phyloP scores from a whole-genome alignment of 495 filamentous ascomycete species.

The Extremus antarcticus region DNA sequence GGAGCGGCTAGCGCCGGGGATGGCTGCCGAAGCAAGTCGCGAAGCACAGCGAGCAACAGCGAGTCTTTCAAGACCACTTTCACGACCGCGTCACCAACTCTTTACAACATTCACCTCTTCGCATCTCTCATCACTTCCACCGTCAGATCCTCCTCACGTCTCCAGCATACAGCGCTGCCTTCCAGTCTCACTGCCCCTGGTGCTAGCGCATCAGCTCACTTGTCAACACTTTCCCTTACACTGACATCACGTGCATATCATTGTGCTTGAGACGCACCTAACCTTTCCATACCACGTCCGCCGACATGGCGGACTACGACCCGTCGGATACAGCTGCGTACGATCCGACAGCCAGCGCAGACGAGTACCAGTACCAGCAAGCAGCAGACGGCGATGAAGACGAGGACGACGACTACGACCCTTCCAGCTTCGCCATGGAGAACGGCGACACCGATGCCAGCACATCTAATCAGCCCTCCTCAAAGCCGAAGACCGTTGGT shows the following conservation, averaged over 20 bases:
- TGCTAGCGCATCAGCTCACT: neutral
- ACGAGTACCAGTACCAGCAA: constrained; percentile 8
- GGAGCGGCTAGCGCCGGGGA: neutral
- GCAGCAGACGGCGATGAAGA: constrained; percentile 16
- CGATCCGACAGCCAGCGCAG: neutral
- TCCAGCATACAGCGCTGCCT: too few relatives aligned
- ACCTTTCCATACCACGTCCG: neutral
- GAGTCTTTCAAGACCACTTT: too few relatives aligned
- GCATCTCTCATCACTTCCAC: neutral
- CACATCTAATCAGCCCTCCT: neutral
- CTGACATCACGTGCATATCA: neutral
- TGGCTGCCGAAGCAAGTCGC: neutral
- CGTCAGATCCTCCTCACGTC: neutral
- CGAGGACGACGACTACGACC: constrained; percentile 33
- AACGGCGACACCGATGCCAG: neutral
- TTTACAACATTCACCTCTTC: too few relatives aligned
- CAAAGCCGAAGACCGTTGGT: constrained; percentile 56
- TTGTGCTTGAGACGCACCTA: neutral
- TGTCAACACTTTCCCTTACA: neutral
- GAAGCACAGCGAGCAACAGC: too few relatives aligned
- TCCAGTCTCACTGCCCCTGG: neutral
- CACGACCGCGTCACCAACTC: too few relatives aligned
- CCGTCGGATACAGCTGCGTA: constrained; percentile 2
- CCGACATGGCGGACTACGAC: constrained; percentile 13
- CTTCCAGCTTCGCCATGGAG: constrained; percentile 19